A percentile compares a stretch with the other conserved stretches of the same genome.
Evolutionary conservation across 352 stramenopile genomes (phyloP).

Genomic region (Phytophthora pini): DNA sequence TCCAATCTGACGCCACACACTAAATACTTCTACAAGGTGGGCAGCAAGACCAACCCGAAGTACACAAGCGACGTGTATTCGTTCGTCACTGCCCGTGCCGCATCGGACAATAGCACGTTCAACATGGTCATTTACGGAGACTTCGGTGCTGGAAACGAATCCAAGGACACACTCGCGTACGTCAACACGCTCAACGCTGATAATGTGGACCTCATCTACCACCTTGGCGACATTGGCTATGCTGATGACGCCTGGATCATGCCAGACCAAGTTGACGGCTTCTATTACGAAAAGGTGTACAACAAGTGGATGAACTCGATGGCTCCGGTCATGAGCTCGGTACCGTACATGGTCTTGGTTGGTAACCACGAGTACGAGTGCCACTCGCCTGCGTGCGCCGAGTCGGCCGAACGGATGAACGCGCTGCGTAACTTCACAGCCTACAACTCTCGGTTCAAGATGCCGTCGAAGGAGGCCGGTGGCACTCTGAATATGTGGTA

Average conservation of each 20-base stretch:
- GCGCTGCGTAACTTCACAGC: slow-evolving; percentile 78
- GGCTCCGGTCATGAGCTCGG: slow-evolving; percentile 42
- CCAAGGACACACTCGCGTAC: slow-evolving; percentile 37
- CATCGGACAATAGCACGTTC: slow-evolving; percentile 36
- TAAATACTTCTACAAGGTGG: slow-evolving; percentile 31
- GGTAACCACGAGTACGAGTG: slow-evolving; percentile 91
- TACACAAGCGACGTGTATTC: slow-evolving; percentile 31
- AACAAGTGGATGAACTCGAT: slow-evolving; percentile 83
- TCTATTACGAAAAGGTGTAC: slow-evolving; percentile 87
- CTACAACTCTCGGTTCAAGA: slow-evolving; percentile 85
- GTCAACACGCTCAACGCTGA: slow-evolving; percentile 38
- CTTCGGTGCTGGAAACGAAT: slow-evolving; percentile 47
- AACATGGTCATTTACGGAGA: slow-evolving; percentile 65
- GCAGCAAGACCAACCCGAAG: slow-evolving; percentile 16
- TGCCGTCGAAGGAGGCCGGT: slow-evolving; percentile 71
- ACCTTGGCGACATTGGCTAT: slow-evolving; percentile 73
- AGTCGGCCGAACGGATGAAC: slow-evolving; percentile 48
- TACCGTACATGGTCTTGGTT: slow-evolving; percentile 81
- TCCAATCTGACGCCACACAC: slow-evolving; percentile 28
- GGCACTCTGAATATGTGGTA: slow-evolving; percentile 87
- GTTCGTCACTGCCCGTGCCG: slow-evolving; percentile 37
- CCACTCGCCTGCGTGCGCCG: slow-evolving; percentile 62
- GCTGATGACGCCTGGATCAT: slow-evolving; percentile 36
- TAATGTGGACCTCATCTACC: slow-evolving; percentile 63
- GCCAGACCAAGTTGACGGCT: slow-evolving; percentile 46